Conservation (phyloP, 768 basidiomycete species). For the Pleurotus sapidus region DNA sequence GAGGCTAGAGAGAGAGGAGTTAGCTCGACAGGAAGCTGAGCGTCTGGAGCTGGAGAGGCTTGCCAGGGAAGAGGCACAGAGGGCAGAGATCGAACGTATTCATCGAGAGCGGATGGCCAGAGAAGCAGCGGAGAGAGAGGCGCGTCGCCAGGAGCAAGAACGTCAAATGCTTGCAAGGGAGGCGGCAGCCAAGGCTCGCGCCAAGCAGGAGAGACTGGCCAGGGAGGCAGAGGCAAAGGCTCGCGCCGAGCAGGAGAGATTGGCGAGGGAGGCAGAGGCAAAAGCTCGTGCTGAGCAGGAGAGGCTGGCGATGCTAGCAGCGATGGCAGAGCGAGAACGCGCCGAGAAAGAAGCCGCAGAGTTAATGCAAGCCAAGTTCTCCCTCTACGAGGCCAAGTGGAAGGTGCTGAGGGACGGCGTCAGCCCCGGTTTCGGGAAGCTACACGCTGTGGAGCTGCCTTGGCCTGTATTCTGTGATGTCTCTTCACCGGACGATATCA, state of each 20-base stretch:
- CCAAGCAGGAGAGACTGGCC: background rate
- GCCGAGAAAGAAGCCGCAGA: background rate
- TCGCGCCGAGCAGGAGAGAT: background rate
- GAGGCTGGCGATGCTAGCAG: background rate
- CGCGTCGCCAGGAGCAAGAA: background rate
- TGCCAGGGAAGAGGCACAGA: background rate
- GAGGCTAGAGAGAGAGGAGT: background rate
- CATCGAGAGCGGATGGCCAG: background rate
- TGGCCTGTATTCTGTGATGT: slow-evolving; percentile 36
- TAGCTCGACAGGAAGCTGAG: background rate
- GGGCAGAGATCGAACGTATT: background rate
- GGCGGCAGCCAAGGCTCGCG: background rate
- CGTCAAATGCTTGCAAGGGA: background rate
- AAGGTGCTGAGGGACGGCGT: slow-evolving; percentile 22
- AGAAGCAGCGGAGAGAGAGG: background rate
- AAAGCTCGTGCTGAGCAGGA: background rate
- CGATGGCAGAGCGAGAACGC: background rate
- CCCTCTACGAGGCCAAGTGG: slow-evolving; percentile 34
- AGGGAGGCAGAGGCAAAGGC: background rate
- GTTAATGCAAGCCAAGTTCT: slow-evolving; percentile 11
- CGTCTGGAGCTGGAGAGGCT: background rate
- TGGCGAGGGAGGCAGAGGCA: background rate
- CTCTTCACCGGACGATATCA: slow-evolving; percentile 27
- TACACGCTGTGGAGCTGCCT: slow-evolving; percentile 33
- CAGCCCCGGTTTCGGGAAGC: background rate